Evolutionary conservation across 345 rosid species (phyloP), one percentile per base, ranked within the genome.

Genomic region (Litchi chinensis): DNA sequence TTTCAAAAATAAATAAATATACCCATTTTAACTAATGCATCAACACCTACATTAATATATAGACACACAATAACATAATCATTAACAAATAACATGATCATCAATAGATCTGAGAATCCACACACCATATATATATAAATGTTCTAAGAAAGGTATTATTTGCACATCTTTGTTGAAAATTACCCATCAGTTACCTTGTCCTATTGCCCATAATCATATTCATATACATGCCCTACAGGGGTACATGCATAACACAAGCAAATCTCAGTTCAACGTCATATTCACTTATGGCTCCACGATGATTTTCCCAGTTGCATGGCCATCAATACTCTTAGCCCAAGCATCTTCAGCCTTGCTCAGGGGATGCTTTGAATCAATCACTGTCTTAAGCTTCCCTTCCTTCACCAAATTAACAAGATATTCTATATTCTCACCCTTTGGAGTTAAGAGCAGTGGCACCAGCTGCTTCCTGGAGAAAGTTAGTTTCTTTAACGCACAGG

Each of bases 281-380:
- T 78, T 10, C 26, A 71, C 41, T 72, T 79, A 86, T 0, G 87
- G 90, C 88, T 93, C 93, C 54, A 90, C 91, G 22, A 93, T 81
- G 43, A 93, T 86, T 88, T 93, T 92, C 16, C 98, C 98, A 8
- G 97, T 92, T 46, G 97, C 95, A 76, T 89, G 93, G 12, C 95
- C 92, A 60, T 79, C 88, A 1, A 91, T 82, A 66, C 90, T 86
- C 84, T 83, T 90, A 4, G 89, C 93, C 98, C 96, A 93, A 44
- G 87, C 96, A 21, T 91, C 94, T 82, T 91, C 94, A 3, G 92
- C 96, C 79, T 87, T 87, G 82, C 87, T 88, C 70, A 92, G 50
- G 1, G 90, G 83, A 75, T 84, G 74, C 77, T 76, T 90, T 1
- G 95, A 91, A 82, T 92, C 91, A 10, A 91, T 85, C 63, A 89